Conservation (phyloP, 148 eudicot species). For the Simmondsia chinensis region DNA sequence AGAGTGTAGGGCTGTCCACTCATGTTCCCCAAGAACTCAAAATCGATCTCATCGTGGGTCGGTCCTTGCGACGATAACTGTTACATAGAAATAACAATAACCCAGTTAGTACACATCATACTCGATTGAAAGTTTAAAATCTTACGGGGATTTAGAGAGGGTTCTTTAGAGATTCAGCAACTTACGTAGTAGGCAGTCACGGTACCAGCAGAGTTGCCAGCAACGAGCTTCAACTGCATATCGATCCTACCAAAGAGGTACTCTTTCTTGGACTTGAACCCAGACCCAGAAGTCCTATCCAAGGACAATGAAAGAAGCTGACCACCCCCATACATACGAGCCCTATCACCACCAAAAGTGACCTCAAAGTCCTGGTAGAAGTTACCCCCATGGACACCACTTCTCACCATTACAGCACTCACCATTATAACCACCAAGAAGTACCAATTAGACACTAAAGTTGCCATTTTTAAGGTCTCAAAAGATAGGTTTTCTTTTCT, state of each 20-base stretch:
- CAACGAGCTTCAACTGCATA: conserved; percentile 61
- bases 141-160: too few relatives aligned
- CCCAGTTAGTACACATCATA: too few relatives aligned
- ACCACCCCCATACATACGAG: conserved; percentile 31
- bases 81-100: conserved; percentile 1
- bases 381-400: conserved; percentile 21
- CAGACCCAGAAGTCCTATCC: conserved; percentile 49
- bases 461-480: too few relatives aligned
- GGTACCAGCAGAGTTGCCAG: conserved; percentile 64
- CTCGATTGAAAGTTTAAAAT: too few relatives aligned
- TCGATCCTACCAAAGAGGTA: conserved; percentile 53
- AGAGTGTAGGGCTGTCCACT: conserved; percentile 53
- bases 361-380: conserved; percentile 53
- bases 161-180: too few relatives aligned
- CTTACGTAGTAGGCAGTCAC: conserved; percentile 59
- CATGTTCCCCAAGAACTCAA: conserved; percentile 51
- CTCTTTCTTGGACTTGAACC: conserved; percentile 39
- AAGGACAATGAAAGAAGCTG: conserved; percentile 44
- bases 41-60: conserved; percentile 52
- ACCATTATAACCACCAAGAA: conserved; percentile 9
- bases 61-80: conserved; percentile 51
- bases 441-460: conserved; percentile 9
- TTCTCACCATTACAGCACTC: conserved; percentile 3
- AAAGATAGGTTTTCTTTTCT: too few relatives aligned
- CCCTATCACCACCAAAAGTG: conserved; percentile 48